Evolutionary conservation across 1,139 yeast species (phyloP), one percentile per base, ranked within the genome.

Genomic region (Saccharomyces uvarum): DNA sequence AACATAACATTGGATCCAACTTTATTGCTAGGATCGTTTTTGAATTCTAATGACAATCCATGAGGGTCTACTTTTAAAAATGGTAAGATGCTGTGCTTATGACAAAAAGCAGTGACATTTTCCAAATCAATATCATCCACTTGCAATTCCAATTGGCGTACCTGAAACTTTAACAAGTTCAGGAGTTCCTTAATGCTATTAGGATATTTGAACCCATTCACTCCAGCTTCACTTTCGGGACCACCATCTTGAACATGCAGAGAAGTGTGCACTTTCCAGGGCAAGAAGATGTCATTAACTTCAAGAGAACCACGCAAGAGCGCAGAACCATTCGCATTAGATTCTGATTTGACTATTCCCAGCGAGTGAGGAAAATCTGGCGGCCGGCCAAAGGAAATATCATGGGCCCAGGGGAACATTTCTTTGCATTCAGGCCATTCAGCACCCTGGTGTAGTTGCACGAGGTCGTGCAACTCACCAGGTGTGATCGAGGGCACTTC

Each of bases 401-500:
- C 44, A 38, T 38, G 44, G 11, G 44, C 44, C 44, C 44, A 38
- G 26, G 44, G 44, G 7, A 38, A 38, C 44, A 38, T 38, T 38
- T 38, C 19, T 16, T 38, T 38, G 13, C 44, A 38, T 19, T 38
- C 44, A 16, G 44, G 44, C 44, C 44, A 38, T 38, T 38, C 13
- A 9, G 44, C 44, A 38, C 3, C 13, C 44, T 38, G 44, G 11
- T 38, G 44, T 19, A 38, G 26, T 9, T 24, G 44, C 44, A 38
- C 21, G 11, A 38, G 44, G 24, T 38, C 7, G 21, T 38, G 44
- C 44, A 38, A 13, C 13, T 38, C 44, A 38, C 24, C 44, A 38
- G 44, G 44, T 11, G 44, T 38, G 44, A 38, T 16, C 19, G 44
- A 38, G 63, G 60, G 48, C 58, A 57, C 42, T 44, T 55, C 54